Conservation (phyloP, 2,329 filamentous ascomycete genomes). For the Neurospora sp. region DNA sequence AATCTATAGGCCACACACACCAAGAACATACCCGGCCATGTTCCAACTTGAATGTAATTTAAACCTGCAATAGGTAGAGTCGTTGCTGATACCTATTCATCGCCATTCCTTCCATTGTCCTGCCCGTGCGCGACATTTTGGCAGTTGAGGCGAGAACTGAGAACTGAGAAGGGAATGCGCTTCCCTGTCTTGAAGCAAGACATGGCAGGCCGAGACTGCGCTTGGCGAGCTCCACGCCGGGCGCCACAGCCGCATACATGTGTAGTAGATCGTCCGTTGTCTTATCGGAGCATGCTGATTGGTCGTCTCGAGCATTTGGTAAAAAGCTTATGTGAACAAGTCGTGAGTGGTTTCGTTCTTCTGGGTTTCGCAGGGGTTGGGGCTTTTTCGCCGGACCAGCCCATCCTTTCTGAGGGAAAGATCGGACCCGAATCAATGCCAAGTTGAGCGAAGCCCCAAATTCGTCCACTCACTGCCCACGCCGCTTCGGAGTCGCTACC, state of each 20-base stretch:
- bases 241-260: neutral
- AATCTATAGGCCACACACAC: neutral
- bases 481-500: neutral
- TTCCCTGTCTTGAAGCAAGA: neutral
- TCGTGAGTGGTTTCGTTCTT: neutral
- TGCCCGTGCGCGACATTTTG: neutral
- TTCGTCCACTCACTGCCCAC: neutral
- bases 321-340: neutral
- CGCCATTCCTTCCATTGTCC: neutral
- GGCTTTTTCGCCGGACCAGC: neutral
- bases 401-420: neutral
- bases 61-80: neutral
- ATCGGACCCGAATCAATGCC: neutral
- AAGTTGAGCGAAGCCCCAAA: neutral
- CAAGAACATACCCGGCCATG: neutral
- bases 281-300: constrained; percentile 2
- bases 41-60: neutral
- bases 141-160: neutral
- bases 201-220: neutral
- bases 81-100: neutral
- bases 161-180: neutral
- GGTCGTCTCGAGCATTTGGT: constrained; percentile 1
- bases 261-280: neutral
- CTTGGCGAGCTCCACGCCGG: neutral
- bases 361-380: neutral